Base-by-base conservation (phyloP, 306 rosid genomes). In the Lotus japonicus region DNA sequence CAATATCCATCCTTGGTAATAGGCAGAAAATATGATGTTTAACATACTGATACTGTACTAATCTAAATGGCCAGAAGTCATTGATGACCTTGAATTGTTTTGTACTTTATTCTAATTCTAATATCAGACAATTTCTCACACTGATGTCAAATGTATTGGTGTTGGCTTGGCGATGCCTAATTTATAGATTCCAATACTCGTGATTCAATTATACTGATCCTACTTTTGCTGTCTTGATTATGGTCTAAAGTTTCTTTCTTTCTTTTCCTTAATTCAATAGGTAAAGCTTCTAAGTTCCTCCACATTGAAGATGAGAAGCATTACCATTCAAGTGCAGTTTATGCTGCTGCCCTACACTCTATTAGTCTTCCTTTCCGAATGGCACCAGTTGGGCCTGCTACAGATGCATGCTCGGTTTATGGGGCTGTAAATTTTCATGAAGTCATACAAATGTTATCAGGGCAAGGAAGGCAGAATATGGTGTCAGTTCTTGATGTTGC, bases 291-390 rank as follows among this genome's bases (percentile, higher is more conserved):
- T 36, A 62, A 50, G 7, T 83, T 72, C 78, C 91, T 92, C 70
- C 56, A 62, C 66, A 42, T 89, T 77, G 82, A 83, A 59, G 88
- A 89, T 78, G 86, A 51, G 48, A 88, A 82, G 75, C 86, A 84
- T 53, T 89, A 88, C 78, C 97, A 92, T 82, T 81, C 87, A 68
- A 89, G 95, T 71, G 91, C 96, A 51, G 89, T 75, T 58, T 92
- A 92, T 78, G 95, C 92, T 62, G 85, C 95, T 71, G 74, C 97
- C 28, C 72, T 92, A 64, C 97, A 89, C 74, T 80, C 95, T 53
- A 75, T 88, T 57, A 87, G 91, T 74, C 87, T 89, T 48, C 96
- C 97, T 42, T 89, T 92, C 56, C 88, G 91, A 70, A 86, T 92
- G 91, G 83, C 73, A 72, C 83, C 92, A 5, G 79, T 66, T 68